Evolutionary conservation across 2,329 filamentous ascomycete genomes (phyloP).

Genomic region (Phialophora chinensis): DNA sequence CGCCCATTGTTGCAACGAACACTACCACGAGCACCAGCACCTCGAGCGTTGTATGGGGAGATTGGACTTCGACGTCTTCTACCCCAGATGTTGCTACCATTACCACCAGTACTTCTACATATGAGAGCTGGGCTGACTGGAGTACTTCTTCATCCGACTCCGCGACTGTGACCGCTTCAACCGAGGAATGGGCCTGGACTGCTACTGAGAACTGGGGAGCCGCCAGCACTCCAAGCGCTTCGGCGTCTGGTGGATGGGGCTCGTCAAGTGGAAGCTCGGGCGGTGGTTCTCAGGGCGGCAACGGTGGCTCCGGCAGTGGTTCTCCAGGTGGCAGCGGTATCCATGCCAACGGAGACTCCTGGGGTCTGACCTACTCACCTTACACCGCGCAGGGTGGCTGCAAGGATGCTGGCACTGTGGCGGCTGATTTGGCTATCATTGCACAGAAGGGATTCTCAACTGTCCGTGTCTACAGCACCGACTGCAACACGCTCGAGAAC

Average conservation of each 20-base stretch:
- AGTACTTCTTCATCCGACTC: conserved; percentile 15
- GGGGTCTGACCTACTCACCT: conserved; percentile 81
- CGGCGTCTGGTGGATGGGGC: conserved; percentile 20
- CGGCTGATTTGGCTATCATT: conserved; percentile 66
- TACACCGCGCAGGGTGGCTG: conserved; percentile 66
- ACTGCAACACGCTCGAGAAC: conserved; percentile 80
- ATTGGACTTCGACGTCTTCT: conserved; percentile 33
- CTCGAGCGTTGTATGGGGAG: conserved; percentile 36
- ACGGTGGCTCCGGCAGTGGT: conserved; percentile 29
- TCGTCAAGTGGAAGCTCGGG: conserved; percentile 31
- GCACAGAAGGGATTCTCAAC: conserved; percentile 69
- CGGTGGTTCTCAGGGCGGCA: conserved; percentile 28
- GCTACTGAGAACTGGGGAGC: conserved; percentile 1
- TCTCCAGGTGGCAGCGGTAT: conserved; percentile 32
- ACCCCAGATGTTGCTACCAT: conserved; percentile 41
- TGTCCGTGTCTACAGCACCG: conserved; percentile 87
- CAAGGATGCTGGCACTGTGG: conserved; percentile 67
- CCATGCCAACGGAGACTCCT: conserved; percentile 56
- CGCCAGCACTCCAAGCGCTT: conserved; percentile 9
- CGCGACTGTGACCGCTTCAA: conserved; percentile 18
- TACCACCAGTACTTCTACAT: conserved; percentile 40
- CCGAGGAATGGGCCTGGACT: not conserved
- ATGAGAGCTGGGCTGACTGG: conserved; percentile 31
- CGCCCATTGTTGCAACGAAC: conserved; percentile 21
- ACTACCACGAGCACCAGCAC: conserved; percentile 34